Evolutionary conservation across 1,284 basidiomycete genomes (phyloP), one percentile per base, ranked within the genome.

Genomic region (Sparassis latifolia): DNA sequence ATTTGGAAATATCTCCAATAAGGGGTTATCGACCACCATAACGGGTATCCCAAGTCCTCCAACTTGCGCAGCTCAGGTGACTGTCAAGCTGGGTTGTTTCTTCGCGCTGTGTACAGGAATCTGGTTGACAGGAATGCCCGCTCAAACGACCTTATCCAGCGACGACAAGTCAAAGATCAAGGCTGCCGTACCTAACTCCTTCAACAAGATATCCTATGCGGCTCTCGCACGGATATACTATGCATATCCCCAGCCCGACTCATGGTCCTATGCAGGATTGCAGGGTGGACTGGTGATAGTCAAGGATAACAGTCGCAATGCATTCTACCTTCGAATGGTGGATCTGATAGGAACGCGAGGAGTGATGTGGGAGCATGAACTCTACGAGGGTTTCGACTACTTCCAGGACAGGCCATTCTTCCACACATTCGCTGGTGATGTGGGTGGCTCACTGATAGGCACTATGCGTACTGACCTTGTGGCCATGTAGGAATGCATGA

Each of bases 351-450:
- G 92, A 10, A 92, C 89, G 1, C 73, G 91, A 47, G 94, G 93
- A 7, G 79, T 95, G 32, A 83, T 95, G 42, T 99, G 96, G 96
- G 86, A 94, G 56, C 92, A 97, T 60, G 94, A 97, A 65, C 69
- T 97, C 2, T 97, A 95, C 58, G 80, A 89, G 38, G 85, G 84
- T 42, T 84, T 97, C 55, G 82, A 89, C 54, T 93, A 93, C 67
- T 78, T 84, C 63, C 80, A 89, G 63, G 96, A 98, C 65, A 78
- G 94, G 56, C 80, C 89, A 2, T 97, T 88, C 78, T 97, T 98
- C 66, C 92, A 97, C 71, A 87, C 92, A 2, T 98, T 97, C 67
- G 77, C 86, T 10, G 89, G 92, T 49, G 94, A 98, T 72, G 92
- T 96, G 64, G 69, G 92, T 80, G 3, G 43, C 20, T 29, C 33